Evolutionary conservation across 2,329 filamentous ascomycete genomes (phyloP), one percentile per base, ranked within the genome.

Genomic region (Cladosporium sp.): DNA sequence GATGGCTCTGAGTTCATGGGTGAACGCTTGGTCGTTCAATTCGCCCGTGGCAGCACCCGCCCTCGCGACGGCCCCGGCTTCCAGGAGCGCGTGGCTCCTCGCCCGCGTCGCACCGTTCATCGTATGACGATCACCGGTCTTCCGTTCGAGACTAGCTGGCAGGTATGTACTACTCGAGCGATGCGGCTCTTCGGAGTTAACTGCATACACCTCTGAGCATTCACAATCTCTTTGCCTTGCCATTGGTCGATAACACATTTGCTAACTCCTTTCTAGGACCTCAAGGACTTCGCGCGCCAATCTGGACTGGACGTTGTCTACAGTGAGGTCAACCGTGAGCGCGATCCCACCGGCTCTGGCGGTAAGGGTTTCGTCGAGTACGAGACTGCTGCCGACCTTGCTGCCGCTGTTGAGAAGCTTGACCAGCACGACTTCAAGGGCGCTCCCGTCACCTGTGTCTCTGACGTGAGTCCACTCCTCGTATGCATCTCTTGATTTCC

Each of bases 1-100:
- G 92, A 99, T 80, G 93, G 93, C 73, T 91, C 89, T 68, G 89
- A 95, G 64, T 96, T 99, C 72, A 96, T 96, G 85, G 92, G 91
- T 72, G 89, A 96, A 73, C 89, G 93, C 66, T 80, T 99, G 62
- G 96, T 95, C 54, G 93, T 99, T 64, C 93, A 99, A 71, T 99
- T 99, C 74, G 93, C 93, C 58, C 89, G 93, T 68, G 93, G 93
- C 66, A 87, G 86, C 61, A 67, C 58, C 48, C 84, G 84, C 64
- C 80, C 76, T 61, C 83, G 85, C 64, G 78, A 82, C 58, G 84
- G 48, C 18, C 40, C 48, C 30, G 52, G 82, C 70, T 77, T 78
- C 64, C 76, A 79, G 53, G 73, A 79, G 63, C 83, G 84, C 61
- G 79, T 79, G 60, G 78, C 81, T 64, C 85, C 85, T 59, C 88